phyloP scores from a whole-genome alignment of 805 yeast species.

The Saccharomycopsis sp. region DNA sequence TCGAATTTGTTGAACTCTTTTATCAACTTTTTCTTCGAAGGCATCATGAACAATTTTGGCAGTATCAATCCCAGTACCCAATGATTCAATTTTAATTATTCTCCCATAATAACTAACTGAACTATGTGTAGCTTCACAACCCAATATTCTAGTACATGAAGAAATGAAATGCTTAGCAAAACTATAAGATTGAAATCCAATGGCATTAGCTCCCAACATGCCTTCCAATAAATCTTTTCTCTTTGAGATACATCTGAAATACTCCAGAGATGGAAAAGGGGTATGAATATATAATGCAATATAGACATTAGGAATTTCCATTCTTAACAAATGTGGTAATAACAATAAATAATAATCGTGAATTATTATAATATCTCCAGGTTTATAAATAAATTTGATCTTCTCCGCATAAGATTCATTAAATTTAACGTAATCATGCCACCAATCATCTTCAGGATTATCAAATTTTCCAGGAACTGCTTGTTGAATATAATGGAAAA shows the following conservation, averaged over 20 bases:
- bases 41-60: constrained; percentile 56
- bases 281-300: constrained; percentile 79
- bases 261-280: constrained; percentile 94
- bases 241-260: constrained; percentile 82
- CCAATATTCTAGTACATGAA: constrained; percentile 81
- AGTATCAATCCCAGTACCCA: constrained; percentile 89
- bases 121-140: constrained; percentile 60
- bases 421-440: constrained; percentile 81
- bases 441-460: constrained; percentile 63
- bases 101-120: constrained; percentile 70
- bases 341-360: constrained; percentile 83
- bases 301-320: constrained; percentile 63
- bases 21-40: constrained; percentile 41
- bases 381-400: constrained; percentile 62
- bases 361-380: constrained; percentile 90
- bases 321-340: constrained; percentile 75
- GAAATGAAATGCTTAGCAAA: constrained; percentile 89
- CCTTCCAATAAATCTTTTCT: constrained; percentile 82
- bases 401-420: constrained; percentile 86
- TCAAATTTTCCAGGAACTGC: constrained; percentile 53
- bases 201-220: constrained; percentile 79
- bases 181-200: constrained; percentile 80
- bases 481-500: constrained; percentile 85
- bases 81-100: constrained; percentile 61
- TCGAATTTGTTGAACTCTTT: constrained; percentile 58